Percentiles rank a stretch among this genome's conserved stretches.
Conservation (phyloP, 495 filamentous ascomycete genomes). For the Pseudoneurospora amorphoporcata region DNA sequence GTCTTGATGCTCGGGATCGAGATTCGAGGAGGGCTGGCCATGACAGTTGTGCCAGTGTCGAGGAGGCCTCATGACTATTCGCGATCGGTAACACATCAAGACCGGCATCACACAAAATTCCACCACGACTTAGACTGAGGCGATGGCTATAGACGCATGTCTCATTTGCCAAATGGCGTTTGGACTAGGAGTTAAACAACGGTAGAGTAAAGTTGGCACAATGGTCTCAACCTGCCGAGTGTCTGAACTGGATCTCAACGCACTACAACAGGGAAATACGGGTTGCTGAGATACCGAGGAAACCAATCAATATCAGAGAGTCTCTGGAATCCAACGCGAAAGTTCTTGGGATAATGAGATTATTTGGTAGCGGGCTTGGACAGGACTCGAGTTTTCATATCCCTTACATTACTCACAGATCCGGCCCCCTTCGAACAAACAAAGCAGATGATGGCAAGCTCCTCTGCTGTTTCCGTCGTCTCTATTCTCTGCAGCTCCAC, state of each 20-base stretch:
- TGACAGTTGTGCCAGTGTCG: neutral
- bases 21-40: neutral
- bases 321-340: neutral
- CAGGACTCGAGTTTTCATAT: neutral
- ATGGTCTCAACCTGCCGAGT: neutral
- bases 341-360: neutral
- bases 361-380: neutral
- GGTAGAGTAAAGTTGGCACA: neutral
- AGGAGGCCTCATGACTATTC: neutral
- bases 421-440: neutral
- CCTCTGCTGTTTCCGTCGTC: slow-evolving; percentile 21
- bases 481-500: slow-evolving; percentile 32
- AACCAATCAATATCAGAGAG: neutral
- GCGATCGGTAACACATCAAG: neutral
- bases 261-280: neutral
- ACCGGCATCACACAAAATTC: neutral
- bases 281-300: neutral
- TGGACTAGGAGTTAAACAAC: neutral
- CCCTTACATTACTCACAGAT: neutral
- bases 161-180: neutral
- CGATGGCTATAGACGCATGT: neutral
- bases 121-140: neutral
- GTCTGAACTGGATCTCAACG: neutral
- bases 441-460: neutral
- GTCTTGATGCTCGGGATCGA: neutral